Base-by-base conservation (phyloP, 306 rosid species). In the Trifolium fragiferum region DNA sequence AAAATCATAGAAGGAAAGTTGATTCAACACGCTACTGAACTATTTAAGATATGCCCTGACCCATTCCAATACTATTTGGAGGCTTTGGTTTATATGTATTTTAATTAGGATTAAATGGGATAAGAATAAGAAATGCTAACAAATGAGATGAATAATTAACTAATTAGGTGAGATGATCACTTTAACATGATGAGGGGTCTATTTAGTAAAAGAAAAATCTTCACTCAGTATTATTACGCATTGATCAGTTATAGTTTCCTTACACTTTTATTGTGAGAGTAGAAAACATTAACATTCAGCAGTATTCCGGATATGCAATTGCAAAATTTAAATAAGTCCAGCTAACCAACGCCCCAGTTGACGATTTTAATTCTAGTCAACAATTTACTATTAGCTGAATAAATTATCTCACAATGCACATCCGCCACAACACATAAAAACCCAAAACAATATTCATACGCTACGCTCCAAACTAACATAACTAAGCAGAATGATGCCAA, bases 321-420 rank as follows among this genome's bases (percentile, higher is more conserved):
- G 68, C 46, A 16, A 63, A 63, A 63, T 9, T 63, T 6, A 14
- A 61, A 61, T 30, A 35, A 30, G 41, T 15, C 66, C 41, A 13
- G 5, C 20, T 60, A 63, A 35, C 15, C 27, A 35, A 21, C 43
- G n/a, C 12, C 51, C 20, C 54, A 21, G 12, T 65, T 41, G 50
- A 5, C 51, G 27, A 40, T 38, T 72, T 55, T 18, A 54, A 60
- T 40, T 58, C 68, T 41, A 72, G 25, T 58, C 15, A 12, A 32
- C 49, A 16, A 38, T 27, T 35, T 50, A 19, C 9, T 46, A 19
- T 53, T 57, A 59, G 41, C 44, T 6, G 67, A 54, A 69, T 27
- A 54, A 12, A 76, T 18, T 18, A 46, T 53, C 58, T 76, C 50
- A 11, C 30, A 54, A 41, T 57, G 73, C 67, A 66, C 12, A 66